phyloP scores from a whole-genome alignment of 768 basidiomycete species.

The Gloeophyllum trabeum region DNA sequence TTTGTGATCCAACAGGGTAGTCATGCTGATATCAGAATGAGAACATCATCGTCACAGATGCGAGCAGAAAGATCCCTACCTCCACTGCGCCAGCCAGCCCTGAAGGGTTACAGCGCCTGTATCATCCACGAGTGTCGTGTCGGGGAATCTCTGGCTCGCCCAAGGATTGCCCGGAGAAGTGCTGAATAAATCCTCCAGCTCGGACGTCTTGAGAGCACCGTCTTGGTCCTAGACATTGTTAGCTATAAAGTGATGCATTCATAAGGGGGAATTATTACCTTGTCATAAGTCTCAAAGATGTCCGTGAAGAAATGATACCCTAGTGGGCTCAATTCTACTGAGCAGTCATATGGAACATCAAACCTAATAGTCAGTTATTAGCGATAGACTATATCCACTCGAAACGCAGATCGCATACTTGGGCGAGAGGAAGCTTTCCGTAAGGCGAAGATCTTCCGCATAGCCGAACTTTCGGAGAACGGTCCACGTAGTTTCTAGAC shows the following conservation, averaged over 20 bases:
- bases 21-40: conserved; percentile 55
- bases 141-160: conserved; percentile 83
- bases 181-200: conserved; percentile 83
- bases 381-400: conserved; percentile 5
- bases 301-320: conserved; percentile 98
- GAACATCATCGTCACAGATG: background rate
- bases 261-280: conserved; percentile 31
- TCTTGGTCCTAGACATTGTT: conserved; percentile 67
- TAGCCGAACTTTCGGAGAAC: conserved; percentile 93
- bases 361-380: conserved; percentile 38
- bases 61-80: conserved; percentile 33
- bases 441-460: conserved; percentile 84
- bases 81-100: conserved; percentile 98
- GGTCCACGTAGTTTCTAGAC: conserved; percentile 97
- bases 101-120: conserved; percentile 89
- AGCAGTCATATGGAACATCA: conserved; percentile 88
- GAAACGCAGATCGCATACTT: conserved; percentile 42
- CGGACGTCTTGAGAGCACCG: conserved; percentile 74
- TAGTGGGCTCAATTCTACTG: conserved; percentile 87
- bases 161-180: conserved; percentile 98
- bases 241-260: conserved; percentile 4
- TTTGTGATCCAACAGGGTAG: conserved; percentile 88
- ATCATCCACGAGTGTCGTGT: conserved; percentile 81
- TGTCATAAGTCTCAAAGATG: conserved; percentile 91
- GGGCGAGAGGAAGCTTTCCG: conserved; percentile 79